Evolutionary conservation across 495 filamentous ascomycete genomes (phyloP).

Genomic region (Penicillium longicatenatum): DNA sequence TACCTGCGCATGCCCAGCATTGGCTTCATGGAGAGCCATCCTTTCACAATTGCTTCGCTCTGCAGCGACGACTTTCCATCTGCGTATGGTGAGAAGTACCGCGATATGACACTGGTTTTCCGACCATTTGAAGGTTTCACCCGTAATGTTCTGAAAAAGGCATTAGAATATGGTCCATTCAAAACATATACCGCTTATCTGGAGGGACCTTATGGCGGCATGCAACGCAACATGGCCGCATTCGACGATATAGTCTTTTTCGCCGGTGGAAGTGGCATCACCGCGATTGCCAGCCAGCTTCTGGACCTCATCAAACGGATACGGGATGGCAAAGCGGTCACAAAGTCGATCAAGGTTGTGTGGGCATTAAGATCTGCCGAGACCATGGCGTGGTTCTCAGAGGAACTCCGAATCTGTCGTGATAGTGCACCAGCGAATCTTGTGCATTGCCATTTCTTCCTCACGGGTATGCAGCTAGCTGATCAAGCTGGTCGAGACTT

Average conservation of each 20-base stretch:
- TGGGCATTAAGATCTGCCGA: slow-evolving; percentile 90
- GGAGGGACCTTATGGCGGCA: slow-evolving; percentile 92
- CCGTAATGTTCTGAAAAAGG: slow-evolving; percentile 71
- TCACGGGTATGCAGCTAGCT: slow-evolving; percentile 56
- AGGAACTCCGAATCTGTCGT: slow-evolving; percentile 87
- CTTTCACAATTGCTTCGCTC: slow-evolving; percentile 91
- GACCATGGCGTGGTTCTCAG: slow-evolving; percentile 97
- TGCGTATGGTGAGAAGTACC: slow-evolving; percentile 79
- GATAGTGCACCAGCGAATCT: slow-evolving; percentile 80
- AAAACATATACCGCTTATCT: slow-evolving; percentile 87
- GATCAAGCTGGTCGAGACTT: slow-evolving; percentile 59
- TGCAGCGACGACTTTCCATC: slow-evolving; percentile 88
- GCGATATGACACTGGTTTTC: slow-evolving; percentile 89
- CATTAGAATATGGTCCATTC: slow-evolving; percentile 78
- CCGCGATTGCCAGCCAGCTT: slow-evolving; percentile 86
- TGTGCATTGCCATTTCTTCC: slow-evolving; percentile 91
- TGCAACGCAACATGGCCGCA: slow-evolving; percentile 86
- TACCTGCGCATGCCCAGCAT: slow-evolving; percentile 93
- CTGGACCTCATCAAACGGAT: slow-evolving; percentile 92
- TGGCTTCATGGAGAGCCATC: slow-evolving; percentile 86
- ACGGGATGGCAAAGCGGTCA: slow-evolving; percentile 89
- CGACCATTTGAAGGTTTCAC: slow-evolving; percentile 91
- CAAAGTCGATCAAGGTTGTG: slow-evolving; percentile 83
- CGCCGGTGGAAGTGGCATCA: slow-evolving; percentile 93
- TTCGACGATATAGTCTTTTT: slow-evolving; percentile 94